Evolutionary conservation across 139 green algal genomes (phyloP), one percentile per base, ranked within the genome.

Genomic region (Chlamydomonas incerta): DNA sequence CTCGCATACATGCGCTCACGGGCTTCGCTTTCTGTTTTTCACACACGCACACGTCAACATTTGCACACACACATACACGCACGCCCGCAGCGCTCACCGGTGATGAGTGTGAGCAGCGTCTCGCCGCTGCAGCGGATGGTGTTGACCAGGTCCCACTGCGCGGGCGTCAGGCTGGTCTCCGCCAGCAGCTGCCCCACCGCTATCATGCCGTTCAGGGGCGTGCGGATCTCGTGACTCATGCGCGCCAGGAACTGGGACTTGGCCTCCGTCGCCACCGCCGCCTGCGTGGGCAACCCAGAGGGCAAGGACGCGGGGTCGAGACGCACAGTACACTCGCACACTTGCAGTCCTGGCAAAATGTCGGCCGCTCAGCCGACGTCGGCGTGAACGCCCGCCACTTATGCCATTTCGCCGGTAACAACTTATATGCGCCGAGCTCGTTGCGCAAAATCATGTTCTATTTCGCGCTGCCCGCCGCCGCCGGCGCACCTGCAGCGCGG

Each of bases 151-250:
- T 98, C 96, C 83, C 91, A 93, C 90, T 98, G 95, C 57, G 93
- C 87, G 1, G 92, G 88, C 11, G 81, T 92, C 9, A 98, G 92
- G 28, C 71, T 68, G 10, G 93, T 96, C 31, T 95, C 93, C 28
- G 92, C 92, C 73, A 99, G 91, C 71, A 98, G 88, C 89, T 98
- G 95, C 5, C 94, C 91, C 41, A 98, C 96, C 5, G 95, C 95
- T 71, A 99, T 98, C 90, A 99, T 97, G 55, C 96, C 96, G 82
- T 99, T 99, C 33, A 99, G 93, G 1, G 96, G 96, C 18, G 96
- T 99, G 46, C 96, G 91, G 75, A 99, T 98, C 85, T 99, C 97
- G 86, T 99, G 96, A 50, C 90, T 96, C 96, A 99, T 99, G 72
- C 92, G 93, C 21, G 96, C 96, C 60, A 99, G 92, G 91, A 99